Conservation (phyloP, 352 stramenopile genomes). For the Phytophthora sansomeana region DNA sequence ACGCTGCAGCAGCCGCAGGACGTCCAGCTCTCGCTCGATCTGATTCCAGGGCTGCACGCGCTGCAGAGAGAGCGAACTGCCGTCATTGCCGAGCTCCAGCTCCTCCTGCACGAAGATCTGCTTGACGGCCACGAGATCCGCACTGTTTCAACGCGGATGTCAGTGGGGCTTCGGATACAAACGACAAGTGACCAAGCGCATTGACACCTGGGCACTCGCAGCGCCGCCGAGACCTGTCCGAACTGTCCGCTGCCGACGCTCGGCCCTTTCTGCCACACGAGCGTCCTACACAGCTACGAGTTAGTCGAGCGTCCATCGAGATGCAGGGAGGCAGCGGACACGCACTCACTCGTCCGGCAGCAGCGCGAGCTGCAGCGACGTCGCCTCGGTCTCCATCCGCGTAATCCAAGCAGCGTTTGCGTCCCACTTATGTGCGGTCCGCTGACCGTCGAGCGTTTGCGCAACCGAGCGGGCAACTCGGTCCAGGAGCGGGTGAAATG, state of each 20-base stretch:
- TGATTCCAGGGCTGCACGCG: constrained; percentile 58
- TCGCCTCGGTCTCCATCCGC: constrained; percentile 1
- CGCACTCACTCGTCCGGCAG: constrained; percentile 49
- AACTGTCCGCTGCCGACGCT: constrained; percentile 76
- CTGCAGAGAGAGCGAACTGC: constrained; percentile 65
- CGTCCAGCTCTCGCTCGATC: constrained; percentile 65
- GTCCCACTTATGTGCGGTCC: not conserved
- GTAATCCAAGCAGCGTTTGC: not conserved
- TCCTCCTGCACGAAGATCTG: constrained; percentile 88
- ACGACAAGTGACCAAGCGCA: not conserved
- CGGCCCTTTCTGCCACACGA: constrained; percentile 76
- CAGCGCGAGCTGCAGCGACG: constrained; percentile 59
- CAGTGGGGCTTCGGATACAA: constrained; percentile 12
- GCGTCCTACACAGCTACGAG: too few relatives aligned
- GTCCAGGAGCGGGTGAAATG: constrained; percentile 7
- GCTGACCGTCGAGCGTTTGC: constrained; percentile 15
- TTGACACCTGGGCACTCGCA: constrained; percentile 67
- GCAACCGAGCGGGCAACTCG: constrained; percentile 6
- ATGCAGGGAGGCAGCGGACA: not conserved
- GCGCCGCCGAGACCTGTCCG: constrained; percentile 72
- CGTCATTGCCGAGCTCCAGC: constrained; percentile 70
- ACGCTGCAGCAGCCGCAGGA: constrained; percentile 50
- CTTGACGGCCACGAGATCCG: constrained; percentile 89
- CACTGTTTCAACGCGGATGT: constrained; percentile 42
- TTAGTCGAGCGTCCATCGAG: too few relatives aligned